A percentile compares a stretch with the other conserved stretches of the same genome.
Evolutionary conservation across 2,329 filamentous ascomycete genomes (phyloP).

Genomic region (Trichoderma sp.): DNA sequence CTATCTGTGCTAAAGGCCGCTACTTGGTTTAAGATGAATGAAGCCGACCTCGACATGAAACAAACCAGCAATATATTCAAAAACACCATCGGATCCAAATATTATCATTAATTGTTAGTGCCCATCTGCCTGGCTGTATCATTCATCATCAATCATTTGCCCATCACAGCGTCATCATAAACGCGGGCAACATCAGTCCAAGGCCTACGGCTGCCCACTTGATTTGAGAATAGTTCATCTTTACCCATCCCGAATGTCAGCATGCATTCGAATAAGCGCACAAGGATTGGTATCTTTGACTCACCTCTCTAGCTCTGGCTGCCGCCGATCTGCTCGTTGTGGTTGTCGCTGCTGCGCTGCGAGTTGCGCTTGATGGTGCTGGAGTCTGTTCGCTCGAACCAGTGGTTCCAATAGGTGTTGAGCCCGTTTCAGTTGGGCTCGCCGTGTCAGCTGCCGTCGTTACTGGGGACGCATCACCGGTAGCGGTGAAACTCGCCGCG

Average conservation of each 20-base stretch:
- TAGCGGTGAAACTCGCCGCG: not conserved
- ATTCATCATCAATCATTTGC: not conserved
- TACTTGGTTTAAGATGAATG: not conserved
- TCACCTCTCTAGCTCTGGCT: not conserved
- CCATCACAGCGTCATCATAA: not conserved
- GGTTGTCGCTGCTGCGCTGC: constrained; percentile 3
- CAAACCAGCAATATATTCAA: not conserved
- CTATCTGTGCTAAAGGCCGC: not conserved
- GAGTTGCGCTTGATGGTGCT: not conserved
- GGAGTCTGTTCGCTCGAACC: not conserved
- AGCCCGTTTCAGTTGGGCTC: not conserved
- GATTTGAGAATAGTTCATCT: constrained; percentile 1
- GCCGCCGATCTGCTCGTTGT: not conserved
- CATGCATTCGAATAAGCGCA: not conserved
- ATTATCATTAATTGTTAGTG: not conserved
- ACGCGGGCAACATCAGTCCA: not conserved
- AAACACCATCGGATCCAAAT: not conserved
- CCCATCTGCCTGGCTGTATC: not conserved
- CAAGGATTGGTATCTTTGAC: not conserved
- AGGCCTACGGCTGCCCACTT: constrained; percentile 9
- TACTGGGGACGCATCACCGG: not conserved
- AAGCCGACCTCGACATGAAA: not conserved
- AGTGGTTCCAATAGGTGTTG: not conserved
- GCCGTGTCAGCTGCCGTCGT: not conserved
- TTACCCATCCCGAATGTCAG: not conserved